Conservation (phyloP, 495 filamentous ascomycete genomes). For the Elaphomyces granulatus region DNA sequence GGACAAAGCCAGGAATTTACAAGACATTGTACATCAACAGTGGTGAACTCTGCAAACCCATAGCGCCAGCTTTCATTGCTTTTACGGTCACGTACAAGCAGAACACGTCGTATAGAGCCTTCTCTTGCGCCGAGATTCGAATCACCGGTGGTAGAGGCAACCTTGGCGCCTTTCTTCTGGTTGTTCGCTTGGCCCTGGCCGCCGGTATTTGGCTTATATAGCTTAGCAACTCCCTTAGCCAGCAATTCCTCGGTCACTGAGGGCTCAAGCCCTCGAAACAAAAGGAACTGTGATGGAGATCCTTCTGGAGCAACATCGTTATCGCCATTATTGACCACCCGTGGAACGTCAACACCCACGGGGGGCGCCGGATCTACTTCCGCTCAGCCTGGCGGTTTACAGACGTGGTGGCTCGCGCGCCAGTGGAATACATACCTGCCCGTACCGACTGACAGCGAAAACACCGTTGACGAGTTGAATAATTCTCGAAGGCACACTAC, state of each 20-base stretch:
- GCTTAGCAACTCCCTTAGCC: conserved; percentile 63
- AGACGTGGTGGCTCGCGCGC: too few relatives aligned
- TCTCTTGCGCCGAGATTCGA: conserved; percentile 62
- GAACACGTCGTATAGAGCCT: conserved; percentile 59
- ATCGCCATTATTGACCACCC: conserved; percentile 51
- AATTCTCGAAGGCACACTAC: conserved; percentile 63
- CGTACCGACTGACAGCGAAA: conserved; percentile 60
- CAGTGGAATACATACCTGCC: conserved; percentile 48
- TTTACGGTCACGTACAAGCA: conserved; percentile 62
- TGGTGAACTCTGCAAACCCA: conserved; percentile 84
- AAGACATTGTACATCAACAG: conserved; percentile 39
- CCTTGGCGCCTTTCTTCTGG: conserved; percentile 46
- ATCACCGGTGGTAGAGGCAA: conserved; percentile 60
- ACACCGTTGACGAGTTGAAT: conserved; percentile 51
- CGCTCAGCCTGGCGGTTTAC: too few relatives aligned
- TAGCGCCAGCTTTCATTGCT: conserved; percentile 72
- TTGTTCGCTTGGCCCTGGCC: conserved; percentile 10
- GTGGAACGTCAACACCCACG: conserved; percentile 15
- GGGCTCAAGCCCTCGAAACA: conserved; percentile 60
- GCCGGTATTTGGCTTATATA: conserved; percentile 41
- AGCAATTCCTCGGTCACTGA: conserved; percentile 65
- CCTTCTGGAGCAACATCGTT: conserved; percentile 66
- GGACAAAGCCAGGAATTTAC: too few relatives aligned
- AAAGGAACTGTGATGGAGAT: conserved; percentile 64
- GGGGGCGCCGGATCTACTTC: too few relatives aligned